phyloP scores from a whole-genome alignment of 176 grass and related monocot genomes.

The Aegilops sharonensis region DNA sequence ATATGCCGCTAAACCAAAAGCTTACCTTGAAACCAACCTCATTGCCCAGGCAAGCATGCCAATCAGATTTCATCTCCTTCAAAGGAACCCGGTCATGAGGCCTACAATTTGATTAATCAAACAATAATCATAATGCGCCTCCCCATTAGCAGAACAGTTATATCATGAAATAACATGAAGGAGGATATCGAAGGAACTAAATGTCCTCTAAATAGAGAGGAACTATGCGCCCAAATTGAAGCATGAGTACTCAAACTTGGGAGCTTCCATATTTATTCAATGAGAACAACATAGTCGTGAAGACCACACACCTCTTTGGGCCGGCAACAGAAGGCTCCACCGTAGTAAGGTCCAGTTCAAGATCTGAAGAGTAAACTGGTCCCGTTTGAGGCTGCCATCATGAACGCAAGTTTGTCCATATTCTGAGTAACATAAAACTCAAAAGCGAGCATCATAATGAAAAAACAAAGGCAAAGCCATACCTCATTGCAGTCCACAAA shows the following conservation, averaged over 20 bases:
- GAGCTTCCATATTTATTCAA: not conserved
- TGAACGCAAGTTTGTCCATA: conserved; percentile 2
- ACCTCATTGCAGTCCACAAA: conserved; percentile 92
- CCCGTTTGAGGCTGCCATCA: conserved; percentile 70
- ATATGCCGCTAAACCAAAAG: not conserved
- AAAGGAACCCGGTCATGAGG: conserved; percentile 90
- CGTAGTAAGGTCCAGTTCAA: conserved; percentile 69
- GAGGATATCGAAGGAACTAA: not conserved
- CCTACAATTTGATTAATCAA: conserved; percentile 41
- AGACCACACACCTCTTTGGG: conserved; percentile 66
- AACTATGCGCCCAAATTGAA: not conserved
- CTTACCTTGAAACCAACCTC: conserved; percentile 84
- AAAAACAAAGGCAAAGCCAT: conserved; percentile 3
- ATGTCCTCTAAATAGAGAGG: not conserved
- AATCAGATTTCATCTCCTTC: conserved; percentile 96
- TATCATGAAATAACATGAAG: not conserved
- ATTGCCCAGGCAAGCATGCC: conserved; percentile 76
- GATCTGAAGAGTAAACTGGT: conserved; percentile 79
- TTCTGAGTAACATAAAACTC: not conserved
- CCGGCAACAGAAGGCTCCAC: conserved; percentile 84
- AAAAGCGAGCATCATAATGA: not conserved
- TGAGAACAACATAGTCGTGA: not conserved
- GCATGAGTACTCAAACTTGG: not conserved
- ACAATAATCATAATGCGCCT: not conserved
- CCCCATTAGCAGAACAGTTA: not conserved